Evolutionary conservation across 2,329 filamentous ascomycete genomes (phyloP), one percentile per base, ranked within the genome.

Genomic region (Colletotrichum lini): DNA sequence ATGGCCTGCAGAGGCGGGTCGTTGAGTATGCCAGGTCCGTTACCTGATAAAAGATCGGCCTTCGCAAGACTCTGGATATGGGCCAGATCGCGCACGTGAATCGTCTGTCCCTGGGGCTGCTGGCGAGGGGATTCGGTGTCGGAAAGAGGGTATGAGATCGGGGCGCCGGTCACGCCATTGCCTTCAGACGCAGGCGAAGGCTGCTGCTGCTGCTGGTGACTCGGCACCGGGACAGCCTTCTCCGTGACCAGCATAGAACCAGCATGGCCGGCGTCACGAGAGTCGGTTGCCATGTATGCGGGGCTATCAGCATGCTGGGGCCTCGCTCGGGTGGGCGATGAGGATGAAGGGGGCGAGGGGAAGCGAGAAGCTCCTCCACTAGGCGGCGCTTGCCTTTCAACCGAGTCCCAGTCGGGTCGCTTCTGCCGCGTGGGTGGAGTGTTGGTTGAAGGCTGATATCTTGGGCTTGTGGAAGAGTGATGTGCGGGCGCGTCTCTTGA

Each of bases 1-100:
- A 88, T 88, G 73, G 86, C 86, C 75, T 88, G 87, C 47, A 86
- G 80, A 44, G 84, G 86, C 15, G 85, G 83, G 72, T 85, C 88
- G 74, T 85, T 86, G 67, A 86, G 81, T 67, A 84, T 84, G 76
- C 88, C 84, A 74, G 87, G 75, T 2, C 82, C 83, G 65, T 83
- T 80, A n/a, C 83, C 83, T 30, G 84, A 90, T 30, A 92, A 86
- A 70, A 92, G 84, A 74, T 98, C 94, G 74, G 96, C 92, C 74
- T 88, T 91, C 35, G 94, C 95, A 73, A 99, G 92, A 79, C 90
- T 94, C 79, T 96, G 94, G 73, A 99, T 96, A 79, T 99, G 96
- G 52, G 92, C 93, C 60, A 99, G 86, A 80, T 98, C 95, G 77
- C 93, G 93, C 53, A 99, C 91, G 79, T 93, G 93, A 78, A 98